Conservation (phyloP, 2,329 filamentous ascomycete genomes). For the Ophiosphaerella korrae region DNA sequence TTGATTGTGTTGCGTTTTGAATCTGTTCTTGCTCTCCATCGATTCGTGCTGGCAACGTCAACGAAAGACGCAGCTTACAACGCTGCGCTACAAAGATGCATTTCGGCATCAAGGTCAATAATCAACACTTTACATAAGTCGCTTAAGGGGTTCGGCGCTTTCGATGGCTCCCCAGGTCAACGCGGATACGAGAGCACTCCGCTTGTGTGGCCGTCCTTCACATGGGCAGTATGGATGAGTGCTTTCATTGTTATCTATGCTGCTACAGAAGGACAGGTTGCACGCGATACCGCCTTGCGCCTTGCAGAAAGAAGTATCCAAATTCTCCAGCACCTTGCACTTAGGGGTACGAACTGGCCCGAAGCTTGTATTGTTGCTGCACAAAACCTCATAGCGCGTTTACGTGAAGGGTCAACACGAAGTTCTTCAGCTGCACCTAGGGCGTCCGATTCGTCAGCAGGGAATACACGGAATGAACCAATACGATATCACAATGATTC, state of each 20-base stretch:
- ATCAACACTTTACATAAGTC: conserved; percentile 32
- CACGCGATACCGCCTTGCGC: conserved; percentile 20
- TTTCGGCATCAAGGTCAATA: conserved; percentile 29
- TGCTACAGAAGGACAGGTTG: conserved; percentile 24
- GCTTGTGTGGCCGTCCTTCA: conserved; percentile 34
- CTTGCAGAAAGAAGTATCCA: conserved; percentile 24
- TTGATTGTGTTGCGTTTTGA: conserved; percentile 32
- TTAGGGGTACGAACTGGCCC: conserved; percentile 33
- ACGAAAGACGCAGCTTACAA: conserved; percentile 27
- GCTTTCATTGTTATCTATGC: conserved; percentile 28
- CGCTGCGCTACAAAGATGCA: conserved; percentile 27
- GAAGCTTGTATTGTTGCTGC: conserved; percentile 31
- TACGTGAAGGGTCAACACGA: conserved; percentile 14
- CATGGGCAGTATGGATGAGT: conserved; percentile 35
- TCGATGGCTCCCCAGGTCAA: conserved; percentile 28
- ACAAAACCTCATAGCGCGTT: conserved; percentile 20
- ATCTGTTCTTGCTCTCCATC: conserved; percentile 26
- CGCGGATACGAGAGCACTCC: conserved; percentile 26
- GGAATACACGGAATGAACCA: neutral
- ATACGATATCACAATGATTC: neutral
- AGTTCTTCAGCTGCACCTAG: conserved; percentile 8
- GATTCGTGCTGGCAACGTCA: conserved; percentile 27
- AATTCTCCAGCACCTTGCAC: conserved; percentile 25
- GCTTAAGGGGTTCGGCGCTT: conserved; percentile 26
- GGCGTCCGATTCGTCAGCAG: neutral